Conservation (phyloP, 2,329 filamentous ascomycete species). For the Akanthomyces muscarius region DNA sequence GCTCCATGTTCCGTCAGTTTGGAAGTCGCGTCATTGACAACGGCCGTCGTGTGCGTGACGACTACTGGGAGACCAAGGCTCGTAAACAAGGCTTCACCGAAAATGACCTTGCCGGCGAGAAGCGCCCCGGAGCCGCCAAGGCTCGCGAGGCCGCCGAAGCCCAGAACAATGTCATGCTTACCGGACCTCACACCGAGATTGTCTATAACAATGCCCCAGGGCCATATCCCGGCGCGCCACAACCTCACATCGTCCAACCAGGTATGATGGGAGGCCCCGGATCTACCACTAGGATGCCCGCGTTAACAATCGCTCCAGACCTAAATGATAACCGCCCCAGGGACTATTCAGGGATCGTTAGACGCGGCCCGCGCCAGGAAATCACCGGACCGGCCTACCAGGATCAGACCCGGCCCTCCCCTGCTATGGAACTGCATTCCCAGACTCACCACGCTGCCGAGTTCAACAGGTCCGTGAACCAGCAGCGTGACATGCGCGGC, state of each 20-base stretch:
- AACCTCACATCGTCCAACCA: conserved; percentile 66
- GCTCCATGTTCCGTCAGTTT: conserved; percentile 98
- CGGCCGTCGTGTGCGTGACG: conserved; percentile 86
- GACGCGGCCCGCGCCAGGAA: conserved; percentile 81
- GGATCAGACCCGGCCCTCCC: conserved; percentile 75
- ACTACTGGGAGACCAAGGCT: conserved; percentile 98
- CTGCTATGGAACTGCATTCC: conserved; percentile 73
- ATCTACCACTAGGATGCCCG: conserved; percentile 69
- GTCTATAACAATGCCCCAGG: conserved; percentile 75
- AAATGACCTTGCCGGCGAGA: conserved; percentile 91
- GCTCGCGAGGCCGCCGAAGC: conserved; percentile 77
- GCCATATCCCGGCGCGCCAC: conserved; percentile 62
- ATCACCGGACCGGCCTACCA: conserved; percentile 83
- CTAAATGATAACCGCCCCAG: conserved; percentile 72
- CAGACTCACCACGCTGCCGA: conserved; percentile 88
- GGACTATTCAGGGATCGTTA: conserved; percentile 75
- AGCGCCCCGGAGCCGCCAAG: conserved; percentile 87
- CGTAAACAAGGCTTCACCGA: conserved; percentile 97
- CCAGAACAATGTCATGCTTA: conserved; percentile 57
- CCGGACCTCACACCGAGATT: conserved; percentile 75
- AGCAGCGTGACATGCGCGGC: conserved; percentile 72
- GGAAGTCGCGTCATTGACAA: conserved; percentile 89
- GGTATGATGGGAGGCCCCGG: conserved; percentile 65
- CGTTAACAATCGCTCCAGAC: conserved; percentile 78
- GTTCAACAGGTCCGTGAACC: conserved; percentile 79